Percentiles rank a stretch among this genome's conserved stretches.
Evolutionary conservation across 345 rosid species (phyloP).

Genomic region (Eucalyptus albens): DNA sequence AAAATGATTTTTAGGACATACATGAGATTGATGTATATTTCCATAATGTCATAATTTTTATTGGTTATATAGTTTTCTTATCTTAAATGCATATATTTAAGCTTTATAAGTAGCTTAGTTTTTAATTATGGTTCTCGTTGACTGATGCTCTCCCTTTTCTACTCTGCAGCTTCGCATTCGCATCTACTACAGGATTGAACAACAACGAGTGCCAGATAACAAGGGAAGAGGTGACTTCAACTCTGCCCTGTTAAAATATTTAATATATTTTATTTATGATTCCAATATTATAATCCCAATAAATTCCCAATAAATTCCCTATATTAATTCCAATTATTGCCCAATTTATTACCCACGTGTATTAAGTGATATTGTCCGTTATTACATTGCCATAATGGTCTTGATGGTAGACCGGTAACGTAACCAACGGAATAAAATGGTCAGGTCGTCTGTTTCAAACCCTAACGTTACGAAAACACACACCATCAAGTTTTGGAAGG

Average conservation of each 20-base stretch:
- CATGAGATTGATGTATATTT: neutral
- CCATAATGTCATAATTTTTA: neutral
- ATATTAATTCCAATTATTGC: too few species aligned
- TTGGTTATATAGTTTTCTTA: neutral
- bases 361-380: too few species aligned
- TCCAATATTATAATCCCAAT: too few species aligned
- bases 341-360: too few species aligned
- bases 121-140: neutral
- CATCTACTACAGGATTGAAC: slow-evolving; percentile 79
- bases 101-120: neutral
- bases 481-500: too few species aligned
- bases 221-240: slow-evolving; percentile 67
- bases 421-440: too few species aligned
- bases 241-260: neutral
- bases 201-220: slow-evolving; percentile 93
- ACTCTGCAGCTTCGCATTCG: slow-evolving; percentile 31
- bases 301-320: too few species aligned
- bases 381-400: too few species aligned
- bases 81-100: neutral
- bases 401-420: too few species aligned
- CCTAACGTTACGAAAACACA: too few species aligned
- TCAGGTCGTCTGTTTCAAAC: too few species aligned
- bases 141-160: neutral
- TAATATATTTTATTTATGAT: too few species aligned
- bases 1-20: neutral